phyloP scores from a whole-genome alignment of 805 yeast genomes.

The Saccharomycopsis lassenensis region DNA sequence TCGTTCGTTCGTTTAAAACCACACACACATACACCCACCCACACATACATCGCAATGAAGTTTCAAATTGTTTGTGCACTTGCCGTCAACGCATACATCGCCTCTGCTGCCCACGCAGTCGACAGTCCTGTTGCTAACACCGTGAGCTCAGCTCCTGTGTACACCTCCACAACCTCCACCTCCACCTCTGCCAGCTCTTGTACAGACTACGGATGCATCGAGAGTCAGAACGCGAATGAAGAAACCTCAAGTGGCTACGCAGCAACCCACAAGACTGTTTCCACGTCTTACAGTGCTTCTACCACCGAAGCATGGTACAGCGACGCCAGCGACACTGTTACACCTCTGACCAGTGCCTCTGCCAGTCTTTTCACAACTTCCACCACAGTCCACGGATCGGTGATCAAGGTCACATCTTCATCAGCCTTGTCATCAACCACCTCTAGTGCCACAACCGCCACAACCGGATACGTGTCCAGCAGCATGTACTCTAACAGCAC shows the following conservation, averaged over 20 bases:
- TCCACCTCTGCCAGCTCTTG: constrained; percentile 4
- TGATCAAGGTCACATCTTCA: too few relatives aligned
- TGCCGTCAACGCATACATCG: background rate
- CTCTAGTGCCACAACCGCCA: too few relatives aligned
- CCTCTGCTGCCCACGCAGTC: constrained; percentile 8
- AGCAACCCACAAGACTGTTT: constrained; percentile 1
- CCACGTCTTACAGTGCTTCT: constrained; percentile 1
- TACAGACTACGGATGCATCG: constrained; percentile 10
- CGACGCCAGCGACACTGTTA: constrained; percentile 3
- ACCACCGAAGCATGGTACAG: constrained; percentile 1
- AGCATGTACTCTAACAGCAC: too few relatives aligned
- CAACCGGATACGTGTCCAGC: too few relatives aligned
- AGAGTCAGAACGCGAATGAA: constrained; percentile 5
- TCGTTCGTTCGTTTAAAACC: too few relatives aligned
- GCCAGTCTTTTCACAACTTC: too few relatives aligned
- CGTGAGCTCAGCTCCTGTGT: constrained; percentile 1
- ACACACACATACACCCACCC: too few relatives aligned
- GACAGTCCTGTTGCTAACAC: constrained; percentile 12
- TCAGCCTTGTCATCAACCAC: too few relatives aligned
- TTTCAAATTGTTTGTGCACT: too few relatives aligned
- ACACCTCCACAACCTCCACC: constrained; percentile 4
- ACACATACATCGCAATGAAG: too few relatives aligned
- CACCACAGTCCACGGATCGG: too few relatives aligned
- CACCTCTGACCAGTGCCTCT: too few relatives aligned
- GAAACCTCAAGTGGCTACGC: constrained; percentile 5